phyloP scores from a whole-genome alignment of 495 filamentous ascomycete species.

The Tuber indicum region DNA sequence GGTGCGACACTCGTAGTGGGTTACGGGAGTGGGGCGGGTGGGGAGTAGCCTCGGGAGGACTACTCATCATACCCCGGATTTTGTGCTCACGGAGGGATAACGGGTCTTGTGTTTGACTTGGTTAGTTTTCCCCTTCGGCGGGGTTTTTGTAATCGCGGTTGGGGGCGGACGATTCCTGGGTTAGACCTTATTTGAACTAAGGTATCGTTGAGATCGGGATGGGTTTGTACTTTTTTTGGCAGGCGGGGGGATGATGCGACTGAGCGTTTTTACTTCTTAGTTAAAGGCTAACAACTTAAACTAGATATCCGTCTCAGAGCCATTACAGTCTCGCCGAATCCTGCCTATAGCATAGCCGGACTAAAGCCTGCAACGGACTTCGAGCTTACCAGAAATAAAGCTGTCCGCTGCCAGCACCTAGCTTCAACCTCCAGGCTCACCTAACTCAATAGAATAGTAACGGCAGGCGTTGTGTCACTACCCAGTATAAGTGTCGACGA shows the following conservation, averaged over 20 bases:
- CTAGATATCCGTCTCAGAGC: background rate
- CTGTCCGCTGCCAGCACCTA: background rate
- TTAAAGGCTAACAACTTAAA: background rate
- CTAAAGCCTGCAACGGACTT: background rate
- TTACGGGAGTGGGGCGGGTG: background rate
- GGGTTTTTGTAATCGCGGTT: background rate
- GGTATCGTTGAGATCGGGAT: background rate
- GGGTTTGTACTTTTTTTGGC: background rate
- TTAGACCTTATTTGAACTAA: background rate
- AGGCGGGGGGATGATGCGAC: background rate
- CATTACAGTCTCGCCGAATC: background rate
- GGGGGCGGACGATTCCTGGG: background rate
- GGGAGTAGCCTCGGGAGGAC: background rate
- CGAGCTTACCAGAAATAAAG: background rate
- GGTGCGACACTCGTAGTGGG: background rate
- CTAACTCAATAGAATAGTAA: background rate
- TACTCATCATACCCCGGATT: background rate
- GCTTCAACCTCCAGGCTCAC: background rate
- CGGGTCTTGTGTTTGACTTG: background rate
- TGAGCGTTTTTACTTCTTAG: background rate
- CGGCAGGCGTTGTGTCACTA: background rate
- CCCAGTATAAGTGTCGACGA: background rate
- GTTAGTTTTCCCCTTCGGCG: background rate
- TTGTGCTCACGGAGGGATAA: background rate
- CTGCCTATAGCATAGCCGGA: background rate